These are phyloP conservation scores for Paramarasmius palmivorus DNA, from an alignment of 1,284 basidiomycete genomes.

Conservation along the genomic window DNA sequence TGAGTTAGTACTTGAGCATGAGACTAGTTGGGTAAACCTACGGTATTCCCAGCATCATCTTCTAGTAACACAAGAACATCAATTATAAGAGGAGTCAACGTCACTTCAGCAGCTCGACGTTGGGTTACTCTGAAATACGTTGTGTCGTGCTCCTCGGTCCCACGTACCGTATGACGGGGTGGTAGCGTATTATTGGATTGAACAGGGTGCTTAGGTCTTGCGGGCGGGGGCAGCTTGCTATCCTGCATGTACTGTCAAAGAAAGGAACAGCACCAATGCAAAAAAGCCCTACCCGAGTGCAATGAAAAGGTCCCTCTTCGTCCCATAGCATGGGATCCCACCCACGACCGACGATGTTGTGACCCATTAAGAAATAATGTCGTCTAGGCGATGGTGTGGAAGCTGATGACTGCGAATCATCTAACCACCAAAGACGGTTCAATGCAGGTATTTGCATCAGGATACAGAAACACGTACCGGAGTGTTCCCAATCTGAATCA, in stretches of 20 bases:
- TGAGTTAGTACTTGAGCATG: constrained; percentile 2
- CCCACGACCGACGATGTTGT: neutral
- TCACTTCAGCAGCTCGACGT: constrained; percentile 32
- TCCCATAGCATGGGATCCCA: neutral
- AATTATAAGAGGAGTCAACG: constrained; percentile 48
- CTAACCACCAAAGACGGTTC: neutral
- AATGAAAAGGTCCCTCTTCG: neutral
- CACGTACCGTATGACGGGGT: neutral
- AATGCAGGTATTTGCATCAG: neutral
- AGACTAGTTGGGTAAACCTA: constrained; percentile 25
- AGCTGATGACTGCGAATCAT: neutral
- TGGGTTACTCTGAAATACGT: constrained; percentile 37
- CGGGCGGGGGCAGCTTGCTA: neutral
- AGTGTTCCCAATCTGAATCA: constrained; percentile 55
- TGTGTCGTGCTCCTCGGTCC: constrained; percentile 21
- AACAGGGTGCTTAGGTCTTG: neutral
- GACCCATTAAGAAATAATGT: neutral
- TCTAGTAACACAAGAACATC: constrained; percentile 37
- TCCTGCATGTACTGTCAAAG: neutral
- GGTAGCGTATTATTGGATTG: neutral
- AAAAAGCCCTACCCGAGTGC: neutral
- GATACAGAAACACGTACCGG: constrained; percentile 18
- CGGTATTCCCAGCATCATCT: constrained; percentile 42
- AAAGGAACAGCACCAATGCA: neutral
- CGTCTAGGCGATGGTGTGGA: neutral